These are phyloP conservation scores for Colletotrichum karsti DNA, from an alignment of 2,329 filamentous ascomycete species.

Conservation along the genomic window DNA sequence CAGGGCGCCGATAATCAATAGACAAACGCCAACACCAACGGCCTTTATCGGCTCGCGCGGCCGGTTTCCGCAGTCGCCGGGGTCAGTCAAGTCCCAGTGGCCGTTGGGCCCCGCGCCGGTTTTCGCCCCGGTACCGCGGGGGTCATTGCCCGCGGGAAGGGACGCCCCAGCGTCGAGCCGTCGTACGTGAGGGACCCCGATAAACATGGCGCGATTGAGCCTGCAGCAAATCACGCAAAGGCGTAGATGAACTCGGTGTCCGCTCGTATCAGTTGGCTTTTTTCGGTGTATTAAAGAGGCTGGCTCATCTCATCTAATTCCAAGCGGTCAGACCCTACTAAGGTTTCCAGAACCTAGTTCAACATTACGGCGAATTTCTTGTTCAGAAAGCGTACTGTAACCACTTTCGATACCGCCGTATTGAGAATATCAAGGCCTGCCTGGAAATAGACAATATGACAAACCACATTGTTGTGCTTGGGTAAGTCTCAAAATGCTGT, in stretches of 20 bases:
- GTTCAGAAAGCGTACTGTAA: background rate
- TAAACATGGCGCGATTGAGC: conserved; percentile 7
- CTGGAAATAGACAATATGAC: conserved; percentile 47
- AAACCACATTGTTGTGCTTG: conserved; percentile 57
- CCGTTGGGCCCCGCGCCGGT: conserved; percentile 23
- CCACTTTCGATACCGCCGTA: background rate
- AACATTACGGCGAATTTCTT: background rate
- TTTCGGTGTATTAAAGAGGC: background rate
- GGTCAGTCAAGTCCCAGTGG: background rate
- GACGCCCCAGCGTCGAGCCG: background rate
- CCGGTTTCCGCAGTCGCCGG: background rate
- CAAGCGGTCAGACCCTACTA: background rate
- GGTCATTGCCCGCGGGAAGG: conserved; percentile 21
- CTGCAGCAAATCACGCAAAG: background rate
- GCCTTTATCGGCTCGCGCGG: background rate
- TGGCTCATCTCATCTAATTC: background rate
- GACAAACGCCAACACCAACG: background rate
- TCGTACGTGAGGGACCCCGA: background rate
- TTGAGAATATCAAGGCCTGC: background rate
- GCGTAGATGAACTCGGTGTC: background rate
- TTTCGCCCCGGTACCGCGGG: conserved; percentile 23
- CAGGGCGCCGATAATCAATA: background rate
- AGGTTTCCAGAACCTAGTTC: background rate
- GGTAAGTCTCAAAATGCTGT: conserved; percentile 36
- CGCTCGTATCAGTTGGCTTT: background rate